Base-by-base conservation (phyloP, 2,329 filamentous ascomycete genomes). In the Sodiomyces alkalinus region DNA sequence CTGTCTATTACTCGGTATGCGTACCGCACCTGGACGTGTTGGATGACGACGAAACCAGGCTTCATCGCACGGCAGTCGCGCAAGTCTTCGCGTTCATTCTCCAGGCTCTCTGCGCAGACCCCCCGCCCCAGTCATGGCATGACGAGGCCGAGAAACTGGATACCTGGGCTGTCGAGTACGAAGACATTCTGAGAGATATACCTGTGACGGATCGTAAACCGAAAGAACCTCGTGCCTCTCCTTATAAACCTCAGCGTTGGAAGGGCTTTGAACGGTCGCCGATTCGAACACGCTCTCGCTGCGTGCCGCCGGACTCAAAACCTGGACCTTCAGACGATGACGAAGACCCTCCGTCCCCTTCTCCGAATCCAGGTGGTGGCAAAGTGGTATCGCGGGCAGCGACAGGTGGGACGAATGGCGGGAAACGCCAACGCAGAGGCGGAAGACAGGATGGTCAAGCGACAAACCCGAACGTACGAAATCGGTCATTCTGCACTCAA, bases 81-180 rank as follows among this genome's bases (percentile, higher is more conserved):
- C 48, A 55, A 34, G 46, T 53, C 16, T 52, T 58, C 27, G 46
- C 51, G 23, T 56, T 59, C 17, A 33, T 50, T 13, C 36, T 57
- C 29, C 42, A 47, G 31, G 48, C 50, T 18, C 35, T 54, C 25
- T 36, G 34, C 27, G 33, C 39, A 6, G 21, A 23, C n/a, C 45
- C 44, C n/a, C 49, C 45, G 2, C 34, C 39, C 5, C 10, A 33
- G 30, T 35, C 38, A 2, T 58, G 45, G 53, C 40, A 50, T 30
- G 40, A 53, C 23, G 35, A 31, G 8, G 38, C 47, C 17, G 32
- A 33, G 13, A 24, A 26, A 5, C 46, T 56, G 28, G 40, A 41
- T 17, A 46, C 30, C 14, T 58, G 45, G 53, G 41, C 37, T 19
- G 39, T 53, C 1, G 48, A 56, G 37, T 48, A 43, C 30, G 39